Evolutionary conservation across 257 asterid genomes (phyloP).

Genomic region (Asclepias syriaca): DNA sequence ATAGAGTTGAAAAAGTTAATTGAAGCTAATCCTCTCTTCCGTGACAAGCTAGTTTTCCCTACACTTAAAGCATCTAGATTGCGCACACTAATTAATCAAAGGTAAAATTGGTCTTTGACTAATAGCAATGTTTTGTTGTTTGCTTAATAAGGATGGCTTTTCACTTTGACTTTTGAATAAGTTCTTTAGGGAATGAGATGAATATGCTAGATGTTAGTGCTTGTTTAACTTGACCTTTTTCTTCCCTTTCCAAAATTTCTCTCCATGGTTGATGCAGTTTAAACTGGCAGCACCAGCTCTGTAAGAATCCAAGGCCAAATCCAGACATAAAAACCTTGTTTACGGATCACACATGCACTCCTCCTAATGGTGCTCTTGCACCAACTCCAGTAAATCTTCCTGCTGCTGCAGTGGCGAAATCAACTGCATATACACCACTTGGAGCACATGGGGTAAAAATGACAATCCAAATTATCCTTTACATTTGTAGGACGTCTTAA

Average conservation of each 20-base stretch:
- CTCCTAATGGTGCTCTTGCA: conserved; percentile 79
- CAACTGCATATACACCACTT: conserved; percentile 63
- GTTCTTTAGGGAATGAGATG: background rate
- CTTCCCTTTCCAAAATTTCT: background rate
- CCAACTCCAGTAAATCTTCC: conserved; percentile 78
- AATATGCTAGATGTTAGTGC: background rate
- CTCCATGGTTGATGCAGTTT: conserved; percentile 47
- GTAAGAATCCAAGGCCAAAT: conserved; percentile 91
- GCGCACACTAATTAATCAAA: conserved; percentile 92
- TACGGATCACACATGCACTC: conserved; percentile 77
- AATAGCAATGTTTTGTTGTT: background rate
- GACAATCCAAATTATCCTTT: conserved; percentile 1
- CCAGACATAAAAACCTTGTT: conserved; percentile 95
- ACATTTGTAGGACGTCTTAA: background rate
- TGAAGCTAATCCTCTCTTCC: conserved; percentile 97
- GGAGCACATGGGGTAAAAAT: conserved; percentile 88
- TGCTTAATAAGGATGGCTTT: background rate
- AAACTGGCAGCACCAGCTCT: conserved; percentile 99
- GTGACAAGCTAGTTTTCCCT: conserved; percentile 92
- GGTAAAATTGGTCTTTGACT: conserved; percentile 34
- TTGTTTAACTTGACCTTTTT: background rate
- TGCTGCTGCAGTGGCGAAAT: conserved; percentile 69
- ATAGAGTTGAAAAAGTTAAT: conserved; percentile 88
- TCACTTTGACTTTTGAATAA: background rate
- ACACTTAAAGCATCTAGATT: conserved; percentile 81